Percentiles rank a stretch among this genome's conserved stretches.
Evolutionary conservation across 2,329 filamentous ascomycete species (phyloP).

Genomic region (Aspergillus udagawae): DNA sequence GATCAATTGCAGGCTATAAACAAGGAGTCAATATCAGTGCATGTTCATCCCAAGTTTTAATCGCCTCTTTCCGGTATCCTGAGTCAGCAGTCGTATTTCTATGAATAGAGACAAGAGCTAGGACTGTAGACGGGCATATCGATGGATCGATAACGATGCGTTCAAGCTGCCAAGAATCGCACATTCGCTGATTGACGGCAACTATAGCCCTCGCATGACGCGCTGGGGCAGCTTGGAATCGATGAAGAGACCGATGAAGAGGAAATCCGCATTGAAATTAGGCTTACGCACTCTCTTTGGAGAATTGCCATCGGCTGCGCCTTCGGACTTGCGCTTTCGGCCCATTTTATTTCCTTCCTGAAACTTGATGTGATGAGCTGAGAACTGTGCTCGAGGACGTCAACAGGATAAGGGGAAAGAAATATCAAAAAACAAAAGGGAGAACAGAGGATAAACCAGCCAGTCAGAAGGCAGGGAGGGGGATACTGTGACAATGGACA

Average conservation of each 20-base stretch:
- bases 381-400: not conserved
- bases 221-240: constrained; percentile 10
- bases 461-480: constrained; percentile 4
- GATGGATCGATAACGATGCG: constrained; percentile 7
- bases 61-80: not conserved
- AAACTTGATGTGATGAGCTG: not conserved
- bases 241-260: not conserved
- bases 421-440: not conserved
- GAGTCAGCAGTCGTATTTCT: not conserved
- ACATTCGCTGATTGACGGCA: constrained; percentile 7
- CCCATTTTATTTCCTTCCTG: constrained; percentile 5
- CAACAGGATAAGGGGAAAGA: not conserved
- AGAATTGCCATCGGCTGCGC: constrained; percentile 1
- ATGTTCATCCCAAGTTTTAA: not conserved
- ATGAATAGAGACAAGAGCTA: not conserved
- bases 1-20: constrained; percentile 8
- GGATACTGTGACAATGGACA: not conserved
- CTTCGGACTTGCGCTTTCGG: constrained; percentile 10
- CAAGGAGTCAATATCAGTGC: constrained; percentile 7
- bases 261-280: not conserved
- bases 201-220: constrained; percentile 6
- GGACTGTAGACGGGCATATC: constrained; percentile 2
- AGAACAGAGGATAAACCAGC: constrained; percentile 2
- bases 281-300: not conserved
- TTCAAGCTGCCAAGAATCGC: constrained; percentile 1